phyloP scores from a whole-genome alignment of 768 basidiomycete genomes.

The Nidula microcarpa region DNA sequence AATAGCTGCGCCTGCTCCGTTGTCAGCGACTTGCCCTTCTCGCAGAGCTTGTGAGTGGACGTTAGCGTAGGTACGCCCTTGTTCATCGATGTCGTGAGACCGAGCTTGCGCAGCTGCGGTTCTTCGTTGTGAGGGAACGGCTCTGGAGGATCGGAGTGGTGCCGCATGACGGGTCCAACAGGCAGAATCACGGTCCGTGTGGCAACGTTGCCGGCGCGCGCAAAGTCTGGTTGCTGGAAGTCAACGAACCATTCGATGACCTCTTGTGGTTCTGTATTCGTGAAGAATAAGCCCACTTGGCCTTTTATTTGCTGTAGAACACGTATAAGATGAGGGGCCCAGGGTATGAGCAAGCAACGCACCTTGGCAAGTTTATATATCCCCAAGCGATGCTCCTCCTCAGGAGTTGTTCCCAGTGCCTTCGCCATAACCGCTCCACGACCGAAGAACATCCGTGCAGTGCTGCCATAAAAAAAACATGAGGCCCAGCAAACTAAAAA shows the following conservation, averaged over 20 bases:
- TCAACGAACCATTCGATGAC: conserved; percentile 93
- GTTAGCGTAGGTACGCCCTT: conserved; percentile 85
- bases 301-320: conserved; percentile 81
- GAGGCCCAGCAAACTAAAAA: conserved; percentile 1
- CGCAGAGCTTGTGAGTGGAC: conserved; percentile 80
- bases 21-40: conserved; percentile 74
- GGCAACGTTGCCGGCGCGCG: conserved; percentile 82
- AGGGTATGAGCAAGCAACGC: conserved; percentile 13
- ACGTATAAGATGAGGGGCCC: conserved; percentile 2
- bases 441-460: conserved; percentile 89
- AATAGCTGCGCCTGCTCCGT: conserved; percentile 89
- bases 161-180: conserved; percentile 80
- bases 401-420: conserved; percentile 83
- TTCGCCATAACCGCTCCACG: conserved; percentile 91
- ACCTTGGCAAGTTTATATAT: conserved; percentile 79
- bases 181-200: conserved; percentile 73
- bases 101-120: conserved; percentile 90
- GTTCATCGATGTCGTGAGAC: conserved; percentile 79
- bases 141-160: conserved; percentile 75
- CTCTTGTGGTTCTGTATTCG: conserved; percentile 84
- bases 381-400: conserved; percentile 81
- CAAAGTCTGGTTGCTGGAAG: conserved; percentile 88
- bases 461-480: conserved; percentile 34
- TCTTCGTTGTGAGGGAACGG: conserved; percentile 98
- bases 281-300: conserved; percentile 91